These are phyloP conservation scores for Gamarada debralockiae DNA, from an alignment of 495 filamentous ascomycete species.

Conservation along the genomic window DNA sequence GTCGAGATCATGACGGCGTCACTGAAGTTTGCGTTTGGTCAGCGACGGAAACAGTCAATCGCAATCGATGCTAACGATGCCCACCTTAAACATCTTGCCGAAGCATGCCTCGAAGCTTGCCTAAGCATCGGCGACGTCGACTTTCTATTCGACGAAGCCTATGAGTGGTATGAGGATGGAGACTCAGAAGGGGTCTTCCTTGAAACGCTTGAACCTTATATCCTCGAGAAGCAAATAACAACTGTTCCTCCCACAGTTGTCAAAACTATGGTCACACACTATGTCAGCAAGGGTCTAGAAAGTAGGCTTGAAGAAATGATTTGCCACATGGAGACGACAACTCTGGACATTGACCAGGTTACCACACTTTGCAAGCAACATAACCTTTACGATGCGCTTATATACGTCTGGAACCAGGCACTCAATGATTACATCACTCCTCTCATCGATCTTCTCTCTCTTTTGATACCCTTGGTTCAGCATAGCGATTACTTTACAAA, in stretches of 20 bases:
- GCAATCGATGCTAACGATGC: constrained; percentile 39
- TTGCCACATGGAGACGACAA: constrained; percentile 84
- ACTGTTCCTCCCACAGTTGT: constrained; percentile 77
- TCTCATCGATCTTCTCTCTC: constrained; percentile 74
- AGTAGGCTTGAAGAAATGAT: constrained; percentile 89
- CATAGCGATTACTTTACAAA: constrained; percentile 42
- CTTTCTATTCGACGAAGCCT: constrained; percentile 88
- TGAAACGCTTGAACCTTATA: constrained; percentile 79
- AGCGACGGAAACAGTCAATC: constrained; percentile 45
- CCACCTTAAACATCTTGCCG: constrained; percentile 73
- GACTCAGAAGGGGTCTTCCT: constrained; percentile 72
- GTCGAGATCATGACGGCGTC: constrained; percentile 94
- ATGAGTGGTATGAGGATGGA: constrained; percentile 80
- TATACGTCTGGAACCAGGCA: constrained; percentile 95
- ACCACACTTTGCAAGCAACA: constrained; percentile 87
- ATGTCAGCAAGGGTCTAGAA: constrained; percentile 65
- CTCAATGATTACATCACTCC: constrained; percentile 87
- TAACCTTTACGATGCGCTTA: constrained; percentile 88
- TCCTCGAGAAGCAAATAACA: constrained; percentile 71
- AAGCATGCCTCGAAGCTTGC: constrained; percentile 79
- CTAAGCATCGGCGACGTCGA: constrained; percentile 69
- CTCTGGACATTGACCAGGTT: constrained; percentile 91
- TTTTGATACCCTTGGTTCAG: constrained; percentile 58
- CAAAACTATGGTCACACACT: constrained; percentile 80
- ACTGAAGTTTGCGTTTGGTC: constrained; percentile 79